Evolutionary conservation across 225 moss, liverwort and hornwort genomes (phyloP).

Genomic region (Climacium dendroides): DNA sequence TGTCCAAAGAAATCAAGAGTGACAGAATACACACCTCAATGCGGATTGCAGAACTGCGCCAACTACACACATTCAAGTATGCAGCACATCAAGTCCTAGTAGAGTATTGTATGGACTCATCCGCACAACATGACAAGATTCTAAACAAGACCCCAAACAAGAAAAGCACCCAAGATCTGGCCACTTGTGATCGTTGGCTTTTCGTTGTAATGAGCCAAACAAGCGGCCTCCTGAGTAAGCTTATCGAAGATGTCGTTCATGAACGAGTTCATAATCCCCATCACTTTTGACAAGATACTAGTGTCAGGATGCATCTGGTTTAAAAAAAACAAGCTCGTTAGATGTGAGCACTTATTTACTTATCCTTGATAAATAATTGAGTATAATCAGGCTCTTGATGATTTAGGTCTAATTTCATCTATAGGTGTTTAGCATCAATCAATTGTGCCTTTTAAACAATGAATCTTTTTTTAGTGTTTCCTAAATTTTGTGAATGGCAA

Average conservation of each 20-base stretch:
- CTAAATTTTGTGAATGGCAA: no score
- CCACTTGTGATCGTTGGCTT: constrained; percentile 2
- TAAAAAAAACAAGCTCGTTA: no score
- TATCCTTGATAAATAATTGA: no score
- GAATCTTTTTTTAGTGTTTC: no score
- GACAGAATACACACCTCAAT: background rate
- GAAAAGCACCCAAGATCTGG: no score
- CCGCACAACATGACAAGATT: accelerated
- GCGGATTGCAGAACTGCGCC: background rate
- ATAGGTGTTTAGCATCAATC: no score
- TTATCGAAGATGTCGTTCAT: background rate
- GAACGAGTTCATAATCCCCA: constrained; percentile 14
- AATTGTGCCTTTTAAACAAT: no score
- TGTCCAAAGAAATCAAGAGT: accelerated
- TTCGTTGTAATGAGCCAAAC: constrained; percentile 5
- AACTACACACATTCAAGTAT: background rate
- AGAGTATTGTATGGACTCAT: accelerated
- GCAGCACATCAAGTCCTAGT: background rate
- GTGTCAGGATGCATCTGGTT: background rate
- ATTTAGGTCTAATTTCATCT: no score
- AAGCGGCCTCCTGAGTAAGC: background rate
- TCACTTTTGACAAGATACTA: constrained; percentile 7
- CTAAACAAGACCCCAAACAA: background rate
- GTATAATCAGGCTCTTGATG: no score
- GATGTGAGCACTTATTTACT: no score